phyloP scores from a whole-genome alignment of 2,329 filamentous ascomycete species.

The Xylaria hypoxylon region DNA sequence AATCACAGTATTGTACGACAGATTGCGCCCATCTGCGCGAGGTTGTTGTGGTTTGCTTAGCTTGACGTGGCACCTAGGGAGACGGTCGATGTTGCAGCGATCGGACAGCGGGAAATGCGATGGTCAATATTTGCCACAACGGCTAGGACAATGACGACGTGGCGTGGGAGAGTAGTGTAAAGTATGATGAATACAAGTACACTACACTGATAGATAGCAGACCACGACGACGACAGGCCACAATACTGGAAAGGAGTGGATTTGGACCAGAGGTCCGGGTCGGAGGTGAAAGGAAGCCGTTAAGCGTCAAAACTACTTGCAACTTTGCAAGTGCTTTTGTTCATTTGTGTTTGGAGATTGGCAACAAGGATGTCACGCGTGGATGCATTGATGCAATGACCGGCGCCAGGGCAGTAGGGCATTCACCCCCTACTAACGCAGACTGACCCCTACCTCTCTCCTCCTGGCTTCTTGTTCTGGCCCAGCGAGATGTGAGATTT shows the following conservation, averaged over 20 bases:
- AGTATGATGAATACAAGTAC: conserved; percentile 17
- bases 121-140: conserved; percentile 5
- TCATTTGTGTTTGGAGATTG: conserved; percentile 42
- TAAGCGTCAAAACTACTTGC: conserved; percentile 10
- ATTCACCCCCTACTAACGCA: conserved; percentile 3
- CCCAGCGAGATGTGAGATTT: conserved; percentile 5
- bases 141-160: conserved; percentile 20
- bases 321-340: conserved; percentile 34
- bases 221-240: conserved; percentile 7
- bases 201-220: not conserved
- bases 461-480: not conserved
- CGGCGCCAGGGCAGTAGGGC: conserved; percentile 30
- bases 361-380: conserved; percentile 29
- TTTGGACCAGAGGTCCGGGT: conserved; percentile 31
- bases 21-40: conserved; percentile 50
- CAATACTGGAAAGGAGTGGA: conserved; percentile 17
- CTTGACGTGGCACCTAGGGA: conserved; percentile 29
- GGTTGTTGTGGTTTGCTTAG: conserved; percentile 26
- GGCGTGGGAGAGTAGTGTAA: conserved; percentile 24
- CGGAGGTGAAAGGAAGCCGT: conserved; percentile 30
- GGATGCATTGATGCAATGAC: conserved; percentile 42
- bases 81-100: conserved; percentile 20
- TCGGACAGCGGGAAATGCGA: conserved; percentile 12
- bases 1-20: conserved; percentile 47
- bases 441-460: conserved; percentile 1